Evolutionary conservation across 208 protist species (phyloP), one percentile per base, ranked within the genome.

Genomic region (Acanthamoeba royreba): DNA sequence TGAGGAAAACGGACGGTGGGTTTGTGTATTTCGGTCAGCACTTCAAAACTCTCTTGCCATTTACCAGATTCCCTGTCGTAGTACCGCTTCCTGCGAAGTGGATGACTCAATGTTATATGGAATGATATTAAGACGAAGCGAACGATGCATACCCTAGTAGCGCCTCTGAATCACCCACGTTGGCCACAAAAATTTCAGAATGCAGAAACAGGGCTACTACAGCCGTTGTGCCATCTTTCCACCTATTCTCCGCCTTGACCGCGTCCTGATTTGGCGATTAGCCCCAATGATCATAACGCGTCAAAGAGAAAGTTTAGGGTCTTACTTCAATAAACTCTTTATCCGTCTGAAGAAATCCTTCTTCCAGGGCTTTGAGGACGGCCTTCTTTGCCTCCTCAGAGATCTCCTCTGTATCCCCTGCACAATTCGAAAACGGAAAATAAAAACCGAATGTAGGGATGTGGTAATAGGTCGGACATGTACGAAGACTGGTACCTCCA

Each of bases 11-110:
- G 77, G 46, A 87, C 77, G 28, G 81, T 89, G 81, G 81, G 81
- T n/a, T 89, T 89, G 81, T 89, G 81, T 4, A 89, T 33, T 40
- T 89, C 33, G 17, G 81, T 33, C 17, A 89, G 81, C 35, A 89
- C 81, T 33, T 55, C 52, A n/a, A 89, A 89, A 4, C 35, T 47
- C 7, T 89, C 33, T 40, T 61, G n/a, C 81, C 81, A 89, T n/a
- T 61, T n/a, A 47, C 52, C 33, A 13, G 81, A 17, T 4, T 11
- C 28, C 17, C 22, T 3, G 15, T 89, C 40, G 81, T 66, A 66
- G 25, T 2, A 13, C 5, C 81, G 81, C 38, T 89, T 55, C 4
- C 81, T 89, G 47, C 46, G n/a, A 89, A 15, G 33, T 33, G 19
- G 13, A 43, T 40, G 2, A 33, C 25, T 42, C 33, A 35, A 25